Percentiles rank a stretch among this genome's conserved stretches.
phyloP scores from a whole-genome alignment of 805 yeast species.

The Pichia exigua region DNA sequence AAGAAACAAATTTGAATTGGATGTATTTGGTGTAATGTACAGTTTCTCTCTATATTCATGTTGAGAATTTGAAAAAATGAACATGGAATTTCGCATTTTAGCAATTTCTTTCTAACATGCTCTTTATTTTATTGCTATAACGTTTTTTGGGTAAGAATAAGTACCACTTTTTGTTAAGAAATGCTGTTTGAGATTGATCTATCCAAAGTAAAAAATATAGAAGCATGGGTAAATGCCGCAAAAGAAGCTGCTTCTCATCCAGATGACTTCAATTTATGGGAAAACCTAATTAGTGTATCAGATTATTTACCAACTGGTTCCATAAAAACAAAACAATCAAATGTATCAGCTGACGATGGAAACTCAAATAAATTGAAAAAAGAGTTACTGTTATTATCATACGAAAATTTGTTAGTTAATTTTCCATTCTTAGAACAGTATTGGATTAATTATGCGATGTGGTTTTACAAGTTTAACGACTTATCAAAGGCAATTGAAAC shows the following conservation, averaged over 20 bases:
- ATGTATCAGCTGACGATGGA: neutral
- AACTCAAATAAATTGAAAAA: neutral
- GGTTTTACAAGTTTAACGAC: constrained; percentile 39
- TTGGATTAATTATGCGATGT: constrained; percentile 49
- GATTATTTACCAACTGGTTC: constrained; percentile 20
- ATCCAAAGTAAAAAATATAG: constrained; percentile 15
- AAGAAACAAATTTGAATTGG: neutral
- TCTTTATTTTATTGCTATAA: neutral
- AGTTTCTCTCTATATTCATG: neutral
- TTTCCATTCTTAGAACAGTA: constrained; percentile 46
- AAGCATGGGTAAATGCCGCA: constrained; percentile 29
- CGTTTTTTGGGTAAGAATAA: neutral
- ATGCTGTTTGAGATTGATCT: constrained; percentile 4
- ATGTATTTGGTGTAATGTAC: neutral
- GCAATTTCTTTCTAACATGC: neutral
- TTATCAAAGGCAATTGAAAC: constrained; percentile 31
- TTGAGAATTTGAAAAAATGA: neutral
- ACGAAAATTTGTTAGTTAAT: constrained; percentile 35
- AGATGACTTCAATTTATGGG: constrained; percentile 30
- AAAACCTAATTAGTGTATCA: constrained; percentile 28
- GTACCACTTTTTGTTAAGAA: neutral
- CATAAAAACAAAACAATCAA: neutral
- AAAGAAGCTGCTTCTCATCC: constrained; percentile 28
- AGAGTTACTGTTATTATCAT: constrained; percentile 25
- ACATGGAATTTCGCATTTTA: neutral